Evolutionary conservation across 345 rosid species (phyloP), one percentile per base, ranked within the genome.

Genomic region (Gynandropsis gynandra): DNA sequence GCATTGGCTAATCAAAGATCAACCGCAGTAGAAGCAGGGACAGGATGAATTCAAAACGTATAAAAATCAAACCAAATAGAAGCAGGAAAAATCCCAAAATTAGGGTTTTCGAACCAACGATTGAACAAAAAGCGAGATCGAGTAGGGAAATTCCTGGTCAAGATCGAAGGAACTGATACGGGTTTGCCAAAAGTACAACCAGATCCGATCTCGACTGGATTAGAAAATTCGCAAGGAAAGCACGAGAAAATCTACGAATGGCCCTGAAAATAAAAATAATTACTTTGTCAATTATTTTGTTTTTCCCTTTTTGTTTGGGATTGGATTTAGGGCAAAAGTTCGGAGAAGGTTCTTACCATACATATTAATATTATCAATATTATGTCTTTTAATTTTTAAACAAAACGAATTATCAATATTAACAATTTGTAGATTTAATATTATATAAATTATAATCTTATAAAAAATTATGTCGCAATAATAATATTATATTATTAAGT

Each of bases 191-290:
- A 52, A 52, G 53, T 35, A 63, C 65, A 60, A 68, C 64, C 74
- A 70, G 82, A 80, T 80, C 86, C 80, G 72, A 70, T 62, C 74
- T 49, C 61, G 33, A 70, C 72, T 62, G 68, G 66, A 51, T 19
- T 40, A n/a, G n/a, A n/a, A n/a, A n/a, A n/a, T n/a, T n/a, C n/a
- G n/a, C n/a, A n/a, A n/a, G n/a, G n/a, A n/a, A n/a, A n/a, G n/a
- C n/a, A n/a, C n/a, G 45, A 21, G 31, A 47, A 42, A 51, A 42
- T 0, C 11, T 16, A 56, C 39, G 14, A 31, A 31, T 41, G 29
- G 31, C n/a, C n/a, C n/a, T n/a, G n/a, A n/a, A 6, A 12, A 9
- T 10, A 19, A 29, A 33, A 14, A 14, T 42, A 29, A 33, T 32
- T 43, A 8, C 44, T 17, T 56, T 32, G 14, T 18, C 13, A 4